Evolutionary conservation across 75 land plant species (phyloP).

Genomic region (Sequoiadendron giganteum): DNA sequence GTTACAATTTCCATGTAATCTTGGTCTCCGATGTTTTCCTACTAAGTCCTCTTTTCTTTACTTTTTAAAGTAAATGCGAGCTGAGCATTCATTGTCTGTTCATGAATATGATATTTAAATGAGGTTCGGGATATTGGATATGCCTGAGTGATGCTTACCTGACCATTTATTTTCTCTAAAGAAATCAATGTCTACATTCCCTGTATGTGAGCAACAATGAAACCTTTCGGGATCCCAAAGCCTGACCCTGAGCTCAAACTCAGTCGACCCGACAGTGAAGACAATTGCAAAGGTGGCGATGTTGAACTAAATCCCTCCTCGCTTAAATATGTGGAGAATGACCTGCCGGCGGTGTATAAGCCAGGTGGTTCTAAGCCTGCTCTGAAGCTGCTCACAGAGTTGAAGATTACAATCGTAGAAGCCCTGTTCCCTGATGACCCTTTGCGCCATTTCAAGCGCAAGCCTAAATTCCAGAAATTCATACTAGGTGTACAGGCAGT

Average conservation of each 20-base stretch:
- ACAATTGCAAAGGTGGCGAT: background rate
- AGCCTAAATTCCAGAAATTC: background rate
- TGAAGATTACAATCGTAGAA: slow-evolving; percentile 22
- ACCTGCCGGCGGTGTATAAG: background rate
- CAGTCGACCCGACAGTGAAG: background rate
- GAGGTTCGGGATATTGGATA: too few relatives aligned
- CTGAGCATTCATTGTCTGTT: too few relatives aligned
- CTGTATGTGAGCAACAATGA: background rate
- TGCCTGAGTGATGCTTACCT: too few relatives aligned
- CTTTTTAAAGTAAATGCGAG: too few relatives aligned
- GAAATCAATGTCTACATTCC: background rate
- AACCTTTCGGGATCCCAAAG: background rate
- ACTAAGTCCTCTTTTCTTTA: too few relatives aligned
- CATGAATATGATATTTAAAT: too few relatives aligned
- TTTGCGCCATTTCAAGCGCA: slow-evolving; percentile 57
- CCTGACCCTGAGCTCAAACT: background rate
- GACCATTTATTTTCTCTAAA: too few relatives aligned
- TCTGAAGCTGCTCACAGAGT: background rate
- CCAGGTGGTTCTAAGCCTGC: background rate
- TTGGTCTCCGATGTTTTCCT: too few relatives aligned
- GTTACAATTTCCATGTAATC: too few relatives aligned
- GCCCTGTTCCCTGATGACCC: slow-evolving; percentile 69
- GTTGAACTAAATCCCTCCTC: background rate
- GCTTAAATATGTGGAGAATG: background rate
- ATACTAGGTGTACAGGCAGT: background rate